Evolutionary conservation across 2,329 filamentous ascomycete species (phyloP).

Genomic region (Colletotrichum incanum): DNA sequence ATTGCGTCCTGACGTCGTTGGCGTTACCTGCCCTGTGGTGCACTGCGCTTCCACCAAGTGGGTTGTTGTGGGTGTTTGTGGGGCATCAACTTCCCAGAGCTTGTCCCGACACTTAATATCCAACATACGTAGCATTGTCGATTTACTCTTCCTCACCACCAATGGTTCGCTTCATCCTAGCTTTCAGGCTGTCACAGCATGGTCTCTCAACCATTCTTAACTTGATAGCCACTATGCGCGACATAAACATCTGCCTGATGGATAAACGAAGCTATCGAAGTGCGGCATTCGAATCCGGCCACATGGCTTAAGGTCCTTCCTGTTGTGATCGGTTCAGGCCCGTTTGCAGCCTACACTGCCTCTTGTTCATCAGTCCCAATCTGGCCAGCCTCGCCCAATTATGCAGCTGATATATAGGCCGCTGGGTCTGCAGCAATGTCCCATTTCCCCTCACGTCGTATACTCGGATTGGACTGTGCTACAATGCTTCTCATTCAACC

Average conservation of each 20-base stretch:
- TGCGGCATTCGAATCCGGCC: background rate
- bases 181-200: background rate
- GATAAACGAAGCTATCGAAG: background rate
- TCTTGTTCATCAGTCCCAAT: background rate
- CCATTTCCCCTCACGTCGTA: background rate
- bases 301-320: background rate
- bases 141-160: background rate
- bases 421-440: background rate
- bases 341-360: background rate
- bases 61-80: background rate
- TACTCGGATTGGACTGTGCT: too few relatives aligned
- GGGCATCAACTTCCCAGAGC: background rate
- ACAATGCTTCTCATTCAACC: background rate
- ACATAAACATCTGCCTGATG: too few relatives aligned
- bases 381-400: conserved; percentile 1
- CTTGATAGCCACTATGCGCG: too few relatives aligned
- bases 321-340: background rate
- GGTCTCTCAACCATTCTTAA: too few relatives aligned
- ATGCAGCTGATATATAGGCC: conserved; percentile 20
- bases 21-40: background rate
- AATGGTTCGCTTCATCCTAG: background rate
- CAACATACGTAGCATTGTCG: background rate
- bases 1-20: background rate
- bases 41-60: background rate
- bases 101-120: background rate